Evolutionary conservation across 2,329 filamentous ascomycete genomes (phyloP), one percentile per base, ranked within the genome.

Genomic region (Penicillium sp.): DNA sequence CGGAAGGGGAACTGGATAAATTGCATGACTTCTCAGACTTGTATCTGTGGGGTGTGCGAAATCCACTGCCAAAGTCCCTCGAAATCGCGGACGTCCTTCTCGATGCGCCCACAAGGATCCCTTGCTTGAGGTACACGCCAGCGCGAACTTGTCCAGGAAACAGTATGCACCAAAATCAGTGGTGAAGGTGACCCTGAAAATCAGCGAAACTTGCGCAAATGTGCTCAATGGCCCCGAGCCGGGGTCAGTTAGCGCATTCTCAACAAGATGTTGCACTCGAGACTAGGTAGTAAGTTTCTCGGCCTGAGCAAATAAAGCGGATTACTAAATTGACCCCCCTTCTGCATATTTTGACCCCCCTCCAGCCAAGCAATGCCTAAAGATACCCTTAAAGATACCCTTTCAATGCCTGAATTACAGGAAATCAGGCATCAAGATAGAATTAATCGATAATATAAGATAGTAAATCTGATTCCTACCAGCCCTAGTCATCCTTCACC

Each of bases 181-280:
- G 42, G 20, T 28, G 6, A 45, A 5, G 42, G 25, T 15, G 42
- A 28, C 12, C 22, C 4, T 5, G 14, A 11, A 11, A 25, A 25
- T 14, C 15, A 7, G 12, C 4, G 12, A 28, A 45, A 37, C 28
- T 31, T 22, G 54, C 66, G 62, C 65, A 69, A 69, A 69, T 63
- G 14, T 64, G 64, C 66, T 68, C 66, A 64, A 11, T 8, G 14
- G n/a, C 31, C n/a, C 28, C 14, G 28, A 28, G 5, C 12, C 17
- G 4, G 20, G 28, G 14, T n/a, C 28, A 11, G 4, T 11, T 20
- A 17, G 31, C 45, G 47, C 28, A 15, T 11, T 34, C 15, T 12
- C 22, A 20, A 2, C 11, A 47, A 15, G 25, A 48, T 28, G 25
- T 28, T 28, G 25, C 5, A 6, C 25, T 28, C 25, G 25, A 28